phyloP scores from a whole-genome alignment of 2,329 filamentous ascomycete genomes.

The Atkinsonella texensis region DNA sequence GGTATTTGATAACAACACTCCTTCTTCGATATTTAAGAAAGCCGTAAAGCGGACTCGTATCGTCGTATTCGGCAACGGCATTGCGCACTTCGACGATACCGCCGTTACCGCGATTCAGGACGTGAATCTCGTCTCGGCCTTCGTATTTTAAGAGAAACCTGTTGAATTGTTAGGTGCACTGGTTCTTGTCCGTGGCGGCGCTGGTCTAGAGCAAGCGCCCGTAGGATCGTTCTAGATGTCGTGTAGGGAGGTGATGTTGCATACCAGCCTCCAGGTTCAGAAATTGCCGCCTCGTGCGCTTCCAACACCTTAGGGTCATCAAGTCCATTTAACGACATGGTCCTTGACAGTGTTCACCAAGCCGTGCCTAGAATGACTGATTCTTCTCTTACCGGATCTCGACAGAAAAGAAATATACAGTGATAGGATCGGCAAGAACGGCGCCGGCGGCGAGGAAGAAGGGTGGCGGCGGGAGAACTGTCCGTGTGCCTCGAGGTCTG shows the following conservation, averaged over 20 bases:
- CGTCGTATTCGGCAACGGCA: slow-evolving; percentile 65
- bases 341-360: slow-evolving; percentile 10
- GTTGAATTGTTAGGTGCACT: slow-evolving; percentile 12
- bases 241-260: slow-evolving; percentile 16
- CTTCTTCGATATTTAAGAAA: slow-evolving; percentile 81
- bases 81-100: slow-evolving; percentile 77
- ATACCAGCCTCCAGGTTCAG: slow-evolving; percentile 90
- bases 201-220: not conserved
- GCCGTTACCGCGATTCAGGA: slow-evolving; percentile 65
- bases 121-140: slow-evolving; percentile 74
- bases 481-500: not conserved
- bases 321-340: slow-evolving; percentile 93
- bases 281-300: slow-evolving; percentile 67
- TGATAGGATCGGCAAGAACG: not conserved
- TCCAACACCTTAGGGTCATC: slow-evolving; percentile 71
- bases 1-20: slow-evolving; percentile 85
- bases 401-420: not conserved
- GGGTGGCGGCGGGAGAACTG: not conserved
- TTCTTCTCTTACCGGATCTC: not conserved
- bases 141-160: slow-evolving; percentile 95
- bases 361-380: not conserved
- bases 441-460: not conserved
- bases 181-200: not conserved
- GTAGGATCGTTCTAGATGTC: not conserved
- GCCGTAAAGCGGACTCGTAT: slow-evolving; percentile 81